These are phyloP conservation scores for Mycena rosella DNA, from an alignment of 768 basidiomycete genomes.

Conservation along the genomic window DNA sequence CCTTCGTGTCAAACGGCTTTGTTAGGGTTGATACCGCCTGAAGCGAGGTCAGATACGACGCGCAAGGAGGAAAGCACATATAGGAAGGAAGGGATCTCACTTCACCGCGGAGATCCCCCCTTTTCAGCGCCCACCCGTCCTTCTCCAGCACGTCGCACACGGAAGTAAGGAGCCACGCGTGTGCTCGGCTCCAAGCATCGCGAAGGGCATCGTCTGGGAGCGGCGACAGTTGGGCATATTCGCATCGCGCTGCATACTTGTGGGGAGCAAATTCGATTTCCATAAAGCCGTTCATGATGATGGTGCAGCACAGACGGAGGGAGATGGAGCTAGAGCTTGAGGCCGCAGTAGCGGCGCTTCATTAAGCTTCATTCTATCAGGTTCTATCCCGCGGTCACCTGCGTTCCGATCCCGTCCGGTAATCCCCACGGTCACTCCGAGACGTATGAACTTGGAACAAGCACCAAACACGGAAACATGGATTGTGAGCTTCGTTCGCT, in stretches of 20 bases:
- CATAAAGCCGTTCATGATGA: no score
- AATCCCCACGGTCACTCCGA: no score
- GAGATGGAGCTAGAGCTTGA: no score
- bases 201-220: neutral
- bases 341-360: no score
- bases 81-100: neutral
- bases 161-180: conserved; percentile 1
- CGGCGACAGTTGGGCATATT: neutral
- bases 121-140: neutral
- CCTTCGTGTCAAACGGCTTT: conserved; percentile 1
- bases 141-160: conserved; percentile 9
- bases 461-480: no score
- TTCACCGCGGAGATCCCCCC: neutral
- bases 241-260: neutral
- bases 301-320: no score
- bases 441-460: no score
- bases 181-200: conserved; percentile 1
- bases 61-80: neutral
- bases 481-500: no score
- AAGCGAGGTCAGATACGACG: neutral
- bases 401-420: no score
- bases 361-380: no score
- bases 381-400: no score
- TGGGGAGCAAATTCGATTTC: neutral
- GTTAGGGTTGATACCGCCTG: neutral